Percentiles rank a stretch among this genome's conserved stretches.
phyloP scores from a whole-genome alignment of 768 basidiomycete genomes.

The Stropharia rugosoannulata region DNA sequence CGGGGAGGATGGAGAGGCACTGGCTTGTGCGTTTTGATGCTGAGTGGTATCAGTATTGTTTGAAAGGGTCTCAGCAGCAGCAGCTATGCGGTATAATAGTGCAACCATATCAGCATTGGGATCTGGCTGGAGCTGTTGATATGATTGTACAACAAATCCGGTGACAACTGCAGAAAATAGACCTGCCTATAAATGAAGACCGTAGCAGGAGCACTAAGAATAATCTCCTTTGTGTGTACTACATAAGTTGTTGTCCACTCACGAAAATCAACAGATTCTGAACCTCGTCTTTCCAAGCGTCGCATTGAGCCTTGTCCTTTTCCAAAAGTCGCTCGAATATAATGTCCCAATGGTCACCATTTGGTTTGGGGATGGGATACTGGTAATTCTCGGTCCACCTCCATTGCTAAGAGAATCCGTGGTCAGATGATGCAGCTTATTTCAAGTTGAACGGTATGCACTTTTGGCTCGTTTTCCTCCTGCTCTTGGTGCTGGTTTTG shows the following conservation, averaged over 20 bases:
- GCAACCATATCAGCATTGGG: constrained; percentile 1
- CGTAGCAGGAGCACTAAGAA: neutral
- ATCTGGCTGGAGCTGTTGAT: constrained; percentile 15
- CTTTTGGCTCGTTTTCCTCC: too few species aligned
- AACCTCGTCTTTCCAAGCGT: constrained; percentile 1
- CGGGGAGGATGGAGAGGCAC: neutral
- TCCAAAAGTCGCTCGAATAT: neutral
- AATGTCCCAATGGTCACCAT: neutral
- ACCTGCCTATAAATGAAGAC: constrained; percentile 12
- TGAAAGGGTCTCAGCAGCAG: neutral
- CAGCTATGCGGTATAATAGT: neutral
- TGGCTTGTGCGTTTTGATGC: neutral
- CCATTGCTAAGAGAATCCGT: neutral
- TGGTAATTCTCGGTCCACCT: neutral
- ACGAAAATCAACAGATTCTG: constrained; percentile 3
- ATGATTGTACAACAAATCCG: constrained; percentile 19
- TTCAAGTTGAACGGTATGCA: too few species aligned
- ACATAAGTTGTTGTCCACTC: neutral
- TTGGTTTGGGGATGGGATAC: neutral
- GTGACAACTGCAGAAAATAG: constrained; percentile 21
- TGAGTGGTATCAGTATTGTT: neutral
- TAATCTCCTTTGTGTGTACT: neutral
- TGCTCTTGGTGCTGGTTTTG: too few species aligned
- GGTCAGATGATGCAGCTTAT: too few species aligned
- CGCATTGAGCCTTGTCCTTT: neutral